Base-by-base conservation (phyloP, 371 early-diverging fungal genomes). In the Blakeslea trispora region DNA sequence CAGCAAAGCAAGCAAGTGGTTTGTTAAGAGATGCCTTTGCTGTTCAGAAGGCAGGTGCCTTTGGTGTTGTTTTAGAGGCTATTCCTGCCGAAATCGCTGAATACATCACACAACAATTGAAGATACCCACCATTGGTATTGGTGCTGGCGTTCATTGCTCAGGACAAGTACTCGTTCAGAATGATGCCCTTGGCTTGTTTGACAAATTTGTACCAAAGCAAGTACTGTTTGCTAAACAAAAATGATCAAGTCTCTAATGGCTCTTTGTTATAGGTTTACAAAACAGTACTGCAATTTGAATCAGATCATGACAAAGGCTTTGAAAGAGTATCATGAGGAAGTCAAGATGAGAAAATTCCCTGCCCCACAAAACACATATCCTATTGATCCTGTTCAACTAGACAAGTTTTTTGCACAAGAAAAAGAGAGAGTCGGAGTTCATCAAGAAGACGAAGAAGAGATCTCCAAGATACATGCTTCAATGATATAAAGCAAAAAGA, bases 61-160 rank as follows among this genome's bases (percentile, higher is more conserved):
- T 90, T 70, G 79, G 83, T 5, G 61, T 98, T 28, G 94, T 97
- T 11, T 69, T 98, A n/a, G 99, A 98, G 68, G 93, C 94, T 19
- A 83, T 98, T 19, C 97, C 99, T 2, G 83, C 83, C 42, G 83
- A 88, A 37, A 91, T 98, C 18, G 99, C 96, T 1, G 72, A 69
- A 9, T 79, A 84, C 48, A 88, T 97, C 50, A 97, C 97, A 3
- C 59, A 84, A 44, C 69, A 80, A 35, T 68, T 96, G 22, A 50
- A 56, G 7, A 80, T 97, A 15, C 97, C 97, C 11, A 97, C 97
- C 4, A 95, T 98, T 57, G 99, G 99, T 21, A 98, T 98, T 58
- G 99, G 99, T 23, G 95, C 97, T 2, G 97, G 99, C 7, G 65
- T 82, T 3, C 75, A 82, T 2, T 89, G 89, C 21, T 91, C 92